These are phyloP conservation scores for Cunninghamia lanceolata DNA, from an alignment of 75 land plant species.

Conservation along the genomic window DNA sequence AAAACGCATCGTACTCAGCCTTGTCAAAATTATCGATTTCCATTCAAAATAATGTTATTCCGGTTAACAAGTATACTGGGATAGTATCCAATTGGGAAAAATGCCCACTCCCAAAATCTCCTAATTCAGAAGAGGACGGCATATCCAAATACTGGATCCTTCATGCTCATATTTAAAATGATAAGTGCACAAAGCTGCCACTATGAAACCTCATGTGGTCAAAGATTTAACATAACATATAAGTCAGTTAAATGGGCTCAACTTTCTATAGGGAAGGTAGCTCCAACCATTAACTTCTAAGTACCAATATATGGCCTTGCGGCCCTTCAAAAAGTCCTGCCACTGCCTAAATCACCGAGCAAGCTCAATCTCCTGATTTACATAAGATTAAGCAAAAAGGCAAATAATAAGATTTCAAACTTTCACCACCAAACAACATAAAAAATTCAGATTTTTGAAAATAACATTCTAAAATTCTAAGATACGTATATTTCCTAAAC, in stretches of 20 bases:
- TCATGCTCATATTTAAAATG: constrained; percentile 1
- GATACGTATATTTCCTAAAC: not conserved
- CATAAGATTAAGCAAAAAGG: not conserved
- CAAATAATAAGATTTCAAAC: not conserved
- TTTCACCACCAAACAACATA: not conserved
- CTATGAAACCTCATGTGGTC: not conserved
- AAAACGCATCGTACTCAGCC: not conserved
- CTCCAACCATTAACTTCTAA: too few species aligned
- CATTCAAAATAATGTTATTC: not conserved
- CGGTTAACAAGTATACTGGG: not conserved
- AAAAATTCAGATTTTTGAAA: not conserved
- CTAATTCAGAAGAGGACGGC: constrained; percentile 3
- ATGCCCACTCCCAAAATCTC: not conserved
- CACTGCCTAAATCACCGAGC: not conserved
- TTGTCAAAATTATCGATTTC: not conserved
- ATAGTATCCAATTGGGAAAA: not conserved
- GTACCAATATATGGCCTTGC: not conserved
- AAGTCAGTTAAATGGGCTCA: not conserved
- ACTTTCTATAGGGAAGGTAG: not conserved
- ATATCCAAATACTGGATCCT: not conserved
- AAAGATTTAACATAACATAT: not conserved
- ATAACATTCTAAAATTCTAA: not conserved
- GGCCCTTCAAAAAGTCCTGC: not conserved
- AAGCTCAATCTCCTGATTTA: not conserved
- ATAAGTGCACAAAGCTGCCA: not conserved